A percentile compares a stretch with the other conserved stretches of the same genome.
These are phyloP conservation scores for Sclerotinia minor DNA, from an alignment of 2,329 filamentous ascomycete species.

Conservation along the genomic window DNA sequence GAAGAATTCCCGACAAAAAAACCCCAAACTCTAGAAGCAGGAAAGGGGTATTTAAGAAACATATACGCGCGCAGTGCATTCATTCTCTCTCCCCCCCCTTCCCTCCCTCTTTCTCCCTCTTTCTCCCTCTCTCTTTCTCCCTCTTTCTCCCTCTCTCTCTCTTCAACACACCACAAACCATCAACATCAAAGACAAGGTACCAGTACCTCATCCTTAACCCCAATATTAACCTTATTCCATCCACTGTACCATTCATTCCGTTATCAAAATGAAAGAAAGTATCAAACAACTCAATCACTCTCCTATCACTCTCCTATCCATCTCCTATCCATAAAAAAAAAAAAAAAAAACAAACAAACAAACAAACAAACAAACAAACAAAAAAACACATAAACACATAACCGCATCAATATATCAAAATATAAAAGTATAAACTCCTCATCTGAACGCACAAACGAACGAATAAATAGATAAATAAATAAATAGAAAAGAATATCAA, in stretches of 20 bases:
- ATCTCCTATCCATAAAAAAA: not conserved
- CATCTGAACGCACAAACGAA: not conserved
- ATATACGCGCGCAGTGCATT: too few species aligned
- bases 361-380: too few species aligned
- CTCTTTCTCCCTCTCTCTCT: too few species aligned
- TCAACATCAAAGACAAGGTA: not conserved
- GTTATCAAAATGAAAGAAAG: not conserved
- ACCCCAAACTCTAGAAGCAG: too few species aligned
- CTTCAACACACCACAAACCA: too few species aligned
- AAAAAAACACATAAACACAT: not conserved
- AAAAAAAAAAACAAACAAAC: not conserved
- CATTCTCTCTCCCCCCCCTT: too few species aligned
- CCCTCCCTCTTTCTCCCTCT: too few species aligned
- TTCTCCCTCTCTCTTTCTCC: too few species aligned
- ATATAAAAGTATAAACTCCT: not conserved
- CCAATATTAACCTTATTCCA: too few species aligned
- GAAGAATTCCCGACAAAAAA: too few species aligned
- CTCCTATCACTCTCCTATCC: not conserved
- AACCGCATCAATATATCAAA: not conserved
- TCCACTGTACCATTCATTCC: not conserved
- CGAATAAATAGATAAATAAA: not conserved
- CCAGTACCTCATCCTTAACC: not conserved
- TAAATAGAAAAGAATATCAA: not conserved
- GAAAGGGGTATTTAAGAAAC: too few species aligned
- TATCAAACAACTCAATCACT: not conserved